Conservation (phyloP, 768 basidiomycete species). For the Cystobasidium onofrii region DNA sequence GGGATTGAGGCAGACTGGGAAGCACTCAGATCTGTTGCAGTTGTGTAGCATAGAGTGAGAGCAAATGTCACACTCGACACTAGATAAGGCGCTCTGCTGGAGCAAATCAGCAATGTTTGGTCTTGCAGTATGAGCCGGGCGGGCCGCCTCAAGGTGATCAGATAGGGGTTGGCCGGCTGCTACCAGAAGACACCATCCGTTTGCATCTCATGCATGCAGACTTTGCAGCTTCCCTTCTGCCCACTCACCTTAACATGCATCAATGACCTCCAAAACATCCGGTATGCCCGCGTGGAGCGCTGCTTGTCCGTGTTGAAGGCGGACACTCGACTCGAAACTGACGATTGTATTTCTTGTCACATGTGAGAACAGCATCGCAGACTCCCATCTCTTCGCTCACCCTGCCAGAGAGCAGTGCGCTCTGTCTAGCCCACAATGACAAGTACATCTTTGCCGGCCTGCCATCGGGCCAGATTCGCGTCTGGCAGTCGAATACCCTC, state of each 20-base stretch:
- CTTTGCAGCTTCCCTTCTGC: not conserved
- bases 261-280: not conserved
- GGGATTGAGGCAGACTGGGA: too few relatives aligned
- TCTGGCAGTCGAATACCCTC: conserved; percentile 44
- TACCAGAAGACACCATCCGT: not conserved
- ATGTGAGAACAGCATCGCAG: not conserved
- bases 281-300: not conserved
- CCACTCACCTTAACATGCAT: not conserved
- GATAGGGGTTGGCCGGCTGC: too few relatives aligned
- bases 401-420: conserved; percentile 21
- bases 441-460: conserved; percentile 25
- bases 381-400: conserved; percentile 10
- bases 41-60: too few relatives aligned
- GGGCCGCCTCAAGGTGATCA: too few relatives aligned
- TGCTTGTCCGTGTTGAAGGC: not conserved
- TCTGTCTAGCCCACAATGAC: conserved; percentile 16
- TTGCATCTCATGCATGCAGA: not conserved
- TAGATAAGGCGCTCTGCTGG: too few relatives aligned
- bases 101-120: too few relatives aligned
- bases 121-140: too few relatives aligned
- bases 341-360: not conserved
- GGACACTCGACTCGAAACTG: not conserved
- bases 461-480: conserved; percentile 35
- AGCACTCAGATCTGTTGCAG: too few relatives aligned
- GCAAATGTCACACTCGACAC: too few relatives aligned